These are phyloP conservation scores for Aspergillus incahuasiensis DNA, from an alignment of 495 filamentous ascomycete species.

Conservation along the genomic window DNA sequence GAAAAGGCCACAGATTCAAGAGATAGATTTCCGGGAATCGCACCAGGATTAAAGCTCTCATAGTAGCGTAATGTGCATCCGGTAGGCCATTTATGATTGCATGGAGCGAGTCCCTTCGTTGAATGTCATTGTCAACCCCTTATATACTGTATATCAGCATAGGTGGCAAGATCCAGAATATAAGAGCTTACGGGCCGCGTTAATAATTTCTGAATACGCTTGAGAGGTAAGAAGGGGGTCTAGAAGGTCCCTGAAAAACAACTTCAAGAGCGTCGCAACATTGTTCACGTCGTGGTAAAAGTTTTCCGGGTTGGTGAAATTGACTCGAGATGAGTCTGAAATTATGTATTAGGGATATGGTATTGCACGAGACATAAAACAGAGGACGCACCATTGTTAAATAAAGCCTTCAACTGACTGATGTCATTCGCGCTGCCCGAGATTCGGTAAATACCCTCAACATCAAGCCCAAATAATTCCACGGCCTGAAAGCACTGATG, in stretches of 20 bases:
- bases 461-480: conserved; percentile 82
- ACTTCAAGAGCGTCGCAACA: conserved; percentile 91
- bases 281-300: conserved; percentile 97
- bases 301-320: conserved; percentile 89
- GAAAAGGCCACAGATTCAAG: no score
- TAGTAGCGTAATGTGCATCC: conserved; percentile 93
- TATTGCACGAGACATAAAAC: background rate
- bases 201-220: conserved; percentile 76
- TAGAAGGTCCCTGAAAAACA: conserved; percentile 91
- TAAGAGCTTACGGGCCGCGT: conserved; percentile 68
- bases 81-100: conserved; percentile 90
- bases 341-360: background rate
- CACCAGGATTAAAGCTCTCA: conserved; percentile 73
- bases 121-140: conserved; percentile 78
- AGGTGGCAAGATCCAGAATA: background rate
- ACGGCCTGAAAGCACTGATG: conserved; percentile 93
- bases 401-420: conserved; percentile 73
- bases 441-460: conserved; percentile 92
- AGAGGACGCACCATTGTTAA: conserved; percentile 69
- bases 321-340: conserved; percentile 62
- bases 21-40: no score
- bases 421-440: conserved; percentile 86
- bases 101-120: conserved; percentile 84
- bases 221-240: conserved; percentile 80
- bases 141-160: conserved; percentile 9